phyloP scores from a whole-genome alignment of 352 stramenopile genomes.

The Pythium dissotocum region DNA sequence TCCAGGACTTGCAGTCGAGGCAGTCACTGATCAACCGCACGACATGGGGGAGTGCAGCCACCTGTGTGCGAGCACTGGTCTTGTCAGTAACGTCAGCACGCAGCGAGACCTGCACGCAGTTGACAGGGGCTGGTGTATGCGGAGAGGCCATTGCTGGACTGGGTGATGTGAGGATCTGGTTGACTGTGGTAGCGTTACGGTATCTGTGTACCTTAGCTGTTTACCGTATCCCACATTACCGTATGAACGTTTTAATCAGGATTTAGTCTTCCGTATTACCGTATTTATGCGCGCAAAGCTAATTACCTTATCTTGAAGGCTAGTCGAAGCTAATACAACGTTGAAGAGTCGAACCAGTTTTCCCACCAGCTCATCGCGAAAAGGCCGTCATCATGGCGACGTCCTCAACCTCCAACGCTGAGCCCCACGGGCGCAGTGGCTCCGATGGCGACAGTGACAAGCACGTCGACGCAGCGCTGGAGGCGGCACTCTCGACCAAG shows the following conservation, averaged over 20 bases:
- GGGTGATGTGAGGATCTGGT: neutral
- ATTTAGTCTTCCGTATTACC: neutral
- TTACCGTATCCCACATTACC: neutral
- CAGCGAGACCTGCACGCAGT: neutral
- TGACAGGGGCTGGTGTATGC: neutral
- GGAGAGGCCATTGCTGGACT: neutral
- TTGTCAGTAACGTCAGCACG: neutral
- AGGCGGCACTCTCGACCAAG: neutral
- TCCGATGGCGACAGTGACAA: neutral
- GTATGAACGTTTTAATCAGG: too few species aligned
- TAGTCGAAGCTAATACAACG: neutral
- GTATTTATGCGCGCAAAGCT: neutral
- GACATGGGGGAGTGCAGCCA: too few species aligned
- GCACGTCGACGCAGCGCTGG: neutral
- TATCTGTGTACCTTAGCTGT: neutral
- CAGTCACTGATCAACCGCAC: too few species aligned
- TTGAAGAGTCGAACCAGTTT: constrained; percentile 3
- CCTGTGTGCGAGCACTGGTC: neutral
- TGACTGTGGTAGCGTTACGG: neutral
- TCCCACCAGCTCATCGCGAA: neutral
- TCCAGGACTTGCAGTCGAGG: too few species aligned
- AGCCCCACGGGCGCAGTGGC: constrained; percentile 1
- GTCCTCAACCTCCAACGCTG: neutral
- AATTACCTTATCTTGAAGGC: neutral
- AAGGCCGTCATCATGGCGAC: neutral